A percentile compares a stretch with the other conserved stretches of the same genome.
phyloP scores from a whole-genome alignment of 2,329 filamentous ascomycete species.

The Cordyceps cateniannulata region DNA sequence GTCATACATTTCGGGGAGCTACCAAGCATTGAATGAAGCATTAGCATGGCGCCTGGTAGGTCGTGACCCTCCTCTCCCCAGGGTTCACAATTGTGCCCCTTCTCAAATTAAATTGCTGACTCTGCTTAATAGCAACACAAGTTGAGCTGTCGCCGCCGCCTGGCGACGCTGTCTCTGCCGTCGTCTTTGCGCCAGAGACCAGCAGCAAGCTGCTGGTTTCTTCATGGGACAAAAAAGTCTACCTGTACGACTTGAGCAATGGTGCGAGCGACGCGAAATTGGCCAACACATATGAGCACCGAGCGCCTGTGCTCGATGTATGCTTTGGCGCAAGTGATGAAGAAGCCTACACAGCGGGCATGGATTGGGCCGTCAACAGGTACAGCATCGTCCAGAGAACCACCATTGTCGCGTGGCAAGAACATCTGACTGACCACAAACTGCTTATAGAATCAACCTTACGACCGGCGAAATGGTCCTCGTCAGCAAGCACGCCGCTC shows the following conservation, averaged over 20 bases:
- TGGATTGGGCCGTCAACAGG: conserved; percentile 82
- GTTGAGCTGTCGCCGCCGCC: conserved; percentile 79
- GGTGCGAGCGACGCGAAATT: conserved; percentile 50
- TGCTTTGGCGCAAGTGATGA: conserved; percentile 81
- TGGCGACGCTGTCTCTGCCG: conserved; percentile 76
- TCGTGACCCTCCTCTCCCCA: neutral
- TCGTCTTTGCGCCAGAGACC: conserved; percentile 77
- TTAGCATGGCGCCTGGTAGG: conserved; percentile 37
- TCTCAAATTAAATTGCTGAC: neutral
- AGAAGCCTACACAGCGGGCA: conserved; percentile 77
- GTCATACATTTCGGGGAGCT: conserved; percentile 1
- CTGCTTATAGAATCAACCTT: conserved; percentile 52
- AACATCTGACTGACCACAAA: neutral
- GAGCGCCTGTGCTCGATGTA: conserved; percentile 81
- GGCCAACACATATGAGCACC: conserved; percentile 68
- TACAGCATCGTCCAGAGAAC: conserved; percentile 27
- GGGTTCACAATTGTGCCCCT: too few species aligned
- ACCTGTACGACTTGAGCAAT: conserved; percentile 72
- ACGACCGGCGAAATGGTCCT: conserved; percentile 64
- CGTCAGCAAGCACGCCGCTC: conserved; percentile 70
- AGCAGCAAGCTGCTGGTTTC: conserved; percentile 75
- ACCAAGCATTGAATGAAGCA: conserved; percentile 17
- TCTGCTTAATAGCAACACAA: conserved; percentile 52
- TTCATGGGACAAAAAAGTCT: conserved; percentile 90
- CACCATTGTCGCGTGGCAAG: neutral